Evolutionary conservation across 176 grass and related monocot species (phyloP).

Genomic region (Avena sativa): DNA sequence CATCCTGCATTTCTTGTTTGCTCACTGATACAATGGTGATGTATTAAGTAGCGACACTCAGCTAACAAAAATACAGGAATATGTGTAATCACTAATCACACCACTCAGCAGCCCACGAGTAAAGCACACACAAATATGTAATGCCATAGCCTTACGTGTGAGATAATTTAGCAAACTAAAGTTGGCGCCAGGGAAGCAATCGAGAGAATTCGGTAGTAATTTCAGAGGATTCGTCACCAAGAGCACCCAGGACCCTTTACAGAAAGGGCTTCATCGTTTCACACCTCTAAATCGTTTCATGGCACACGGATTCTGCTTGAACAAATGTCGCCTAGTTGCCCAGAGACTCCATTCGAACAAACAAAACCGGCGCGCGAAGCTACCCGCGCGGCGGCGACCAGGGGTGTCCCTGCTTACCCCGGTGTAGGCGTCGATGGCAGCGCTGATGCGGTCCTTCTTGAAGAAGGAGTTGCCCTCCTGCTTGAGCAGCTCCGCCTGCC

Average conservation of each 20-base stretch:
- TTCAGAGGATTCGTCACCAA: slow-evolving; percentile 2
- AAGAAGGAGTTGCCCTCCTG: slow-evolving; percentile 79
- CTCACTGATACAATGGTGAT: neutral
- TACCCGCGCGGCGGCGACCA: neutral
- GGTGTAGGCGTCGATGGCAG: slow-evolving; percentile 94
- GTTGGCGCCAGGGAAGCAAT: neutral
- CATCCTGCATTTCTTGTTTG: slow-evolving; percentile 16
- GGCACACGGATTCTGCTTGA: neutral
- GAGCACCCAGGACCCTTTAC: neutral
- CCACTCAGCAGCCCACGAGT: slow-evolving; percentile 13
- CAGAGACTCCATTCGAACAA: neutral
- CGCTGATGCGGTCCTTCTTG: slow-evolving; percentile 83
- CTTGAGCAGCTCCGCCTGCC: slow-evolving; percentile 79
- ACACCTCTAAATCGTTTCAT: neutral
- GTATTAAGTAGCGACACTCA: neutral
- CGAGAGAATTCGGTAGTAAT: neutral
- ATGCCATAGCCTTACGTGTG: neutral
- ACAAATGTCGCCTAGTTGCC: neutral
- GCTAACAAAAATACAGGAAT: slow-evolving; percentile 19
- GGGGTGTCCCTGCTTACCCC: slow-evolving; percentile 46
- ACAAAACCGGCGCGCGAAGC: neutral
- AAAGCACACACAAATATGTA: slow-evolving; percentile 13
- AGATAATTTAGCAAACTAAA: neutral
- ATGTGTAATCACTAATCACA: slow-evolving; percentile 5
- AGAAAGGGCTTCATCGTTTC: neutral